Evolutionary conservation across 2,329 filamentous ascomycete genomes (phyloP).

Genomic region (Aspergillus neoniger): DNA sequence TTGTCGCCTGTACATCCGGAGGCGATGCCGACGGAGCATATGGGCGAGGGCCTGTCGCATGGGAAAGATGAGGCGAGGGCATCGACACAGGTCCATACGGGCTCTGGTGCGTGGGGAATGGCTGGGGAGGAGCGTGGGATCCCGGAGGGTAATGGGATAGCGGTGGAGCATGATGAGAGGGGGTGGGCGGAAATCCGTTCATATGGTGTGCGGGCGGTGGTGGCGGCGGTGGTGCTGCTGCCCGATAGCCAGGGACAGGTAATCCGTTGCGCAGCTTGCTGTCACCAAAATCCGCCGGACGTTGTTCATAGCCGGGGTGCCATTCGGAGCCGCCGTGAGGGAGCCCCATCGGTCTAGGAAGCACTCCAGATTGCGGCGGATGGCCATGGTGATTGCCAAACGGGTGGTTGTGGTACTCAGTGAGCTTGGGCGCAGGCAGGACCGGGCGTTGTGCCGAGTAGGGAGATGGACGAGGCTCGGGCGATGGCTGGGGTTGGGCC

Average conservation of each 20-base stretch:
- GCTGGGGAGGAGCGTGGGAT: conserved; percentile 34
- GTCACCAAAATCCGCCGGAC: conserved; percentile 33
- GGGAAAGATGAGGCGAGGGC: conserved; percentile 37
- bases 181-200: conserved; percentile 49
- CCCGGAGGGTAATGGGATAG: conserved; percentile 36
- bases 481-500: conserved; percentile 31
- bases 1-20: conserved; percentile 39
- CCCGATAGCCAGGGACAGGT: conserved; percentile 32
- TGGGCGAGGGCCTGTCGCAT: conserved; percentile 34
- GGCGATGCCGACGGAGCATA: conserved; percentile 42
- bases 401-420: conserved; percentile 33
- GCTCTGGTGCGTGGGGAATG: conserved; percentile 40
- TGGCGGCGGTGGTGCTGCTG: conserved; percentile 47
- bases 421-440: conserved; percentile 34
- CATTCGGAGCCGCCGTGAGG: conserved; percentile 35
- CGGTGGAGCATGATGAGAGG: conserved; percentile 34
- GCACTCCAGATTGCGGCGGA: conserved; percentile 26
- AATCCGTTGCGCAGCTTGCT: conserved; percentile 38
- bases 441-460: conserved; percentile 39
- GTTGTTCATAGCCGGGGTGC: conserved; percentile 40
- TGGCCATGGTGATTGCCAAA: conserved; percentile 37
- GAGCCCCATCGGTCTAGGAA: conserved; percentile 32
- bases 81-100: conserved; percentile 40
- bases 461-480: conserved; percentile 39
- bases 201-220: conserved; percentile 53